Percentiles rank a stretch among this genome's conserved stretches.
phyloP scores from a whole-genome alignment of 202 grass and related monocot species.

The Hordeum pubiflorum region DNA sequence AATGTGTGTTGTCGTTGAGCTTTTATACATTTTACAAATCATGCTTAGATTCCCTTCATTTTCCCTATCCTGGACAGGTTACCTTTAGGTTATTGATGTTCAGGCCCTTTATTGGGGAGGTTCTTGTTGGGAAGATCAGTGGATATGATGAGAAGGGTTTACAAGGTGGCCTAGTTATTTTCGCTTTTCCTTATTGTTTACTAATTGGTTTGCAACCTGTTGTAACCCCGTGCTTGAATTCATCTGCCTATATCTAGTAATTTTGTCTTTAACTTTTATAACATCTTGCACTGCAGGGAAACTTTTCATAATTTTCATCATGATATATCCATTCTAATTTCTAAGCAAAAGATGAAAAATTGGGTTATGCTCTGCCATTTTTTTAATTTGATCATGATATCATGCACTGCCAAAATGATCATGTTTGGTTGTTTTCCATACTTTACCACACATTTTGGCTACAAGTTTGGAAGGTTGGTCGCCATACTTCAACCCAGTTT shows the following conservation, averaged over 20 bases:
- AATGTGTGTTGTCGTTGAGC: neutral
- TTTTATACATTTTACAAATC: neutral
- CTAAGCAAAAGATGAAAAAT: neutral
- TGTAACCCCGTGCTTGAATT: neutral
- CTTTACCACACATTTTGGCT: neutral
- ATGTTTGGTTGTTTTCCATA: neutral
- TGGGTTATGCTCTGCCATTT: neutral
- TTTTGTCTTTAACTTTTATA: neutral
- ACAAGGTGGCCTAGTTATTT: conserved; percentile 39
- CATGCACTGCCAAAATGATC: neutral
- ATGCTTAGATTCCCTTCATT: neutral
- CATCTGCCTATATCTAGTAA: neutral
- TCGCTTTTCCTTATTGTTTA: neutral
- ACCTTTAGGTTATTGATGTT: conserved; percentile 75
- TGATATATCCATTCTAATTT: neutral
- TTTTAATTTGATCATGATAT: neutral
- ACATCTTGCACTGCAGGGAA: neutral
- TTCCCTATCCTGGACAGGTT: conserved; percentile 43
- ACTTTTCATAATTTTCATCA: conserved; percentile 12
- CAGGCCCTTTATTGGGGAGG: conserved; percentile 69
- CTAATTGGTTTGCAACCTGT: neutral
- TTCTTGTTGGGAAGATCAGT: conserved; percentile 77
- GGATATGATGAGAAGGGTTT: conserved; percentile 73
- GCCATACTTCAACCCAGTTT: neutral
- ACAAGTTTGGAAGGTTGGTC: neutral